Evolutionary conservation across 2,329 filamentous ascomycete species (phyloP).

Genomic region (Myriosclerotinia curreyana): DNA sequence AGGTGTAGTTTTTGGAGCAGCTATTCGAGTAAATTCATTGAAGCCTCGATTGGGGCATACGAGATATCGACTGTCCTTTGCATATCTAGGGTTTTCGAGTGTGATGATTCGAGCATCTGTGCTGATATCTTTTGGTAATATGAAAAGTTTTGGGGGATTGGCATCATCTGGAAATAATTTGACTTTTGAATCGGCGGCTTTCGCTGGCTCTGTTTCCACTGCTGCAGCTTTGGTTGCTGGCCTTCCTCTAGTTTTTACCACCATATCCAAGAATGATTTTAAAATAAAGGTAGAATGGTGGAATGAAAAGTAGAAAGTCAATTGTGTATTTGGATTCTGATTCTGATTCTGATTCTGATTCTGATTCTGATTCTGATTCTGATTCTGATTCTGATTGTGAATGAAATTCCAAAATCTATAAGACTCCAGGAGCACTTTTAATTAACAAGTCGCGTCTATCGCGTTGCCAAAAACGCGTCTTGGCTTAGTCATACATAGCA

Average conservation of each 20-base stretch:
- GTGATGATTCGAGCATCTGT: conserved; percentile 57
- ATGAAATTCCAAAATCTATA: not conserved
- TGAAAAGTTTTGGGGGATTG: conserved; percentile 55
- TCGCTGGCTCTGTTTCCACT: conserved; percentile 26
- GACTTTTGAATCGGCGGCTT: conserved; percentile 35
- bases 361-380: not conserved
- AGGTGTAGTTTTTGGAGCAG: conserved; percentile 51
- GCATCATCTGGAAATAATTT: conserved; percentile 37
- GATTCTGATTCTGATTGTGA: not conserved
- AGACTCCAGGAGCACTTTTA: not conserved
- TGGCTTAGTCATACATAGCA: conserved; percentile 5
- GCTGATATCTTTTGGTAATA: conserved; percentile 56
- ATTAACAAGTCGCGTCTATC: conserved; percentile 16
- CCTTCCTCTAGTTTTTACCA: conserved; percentile 36
- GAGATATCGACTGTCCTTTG: conserved; percentile 56
- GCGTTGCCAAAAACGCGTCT: not conserved
- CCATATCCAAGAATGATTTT: conserved; percentile 18
- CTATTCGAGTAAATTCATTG: conserved; percentile 62
- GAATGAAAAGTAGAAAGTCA: not conserved
- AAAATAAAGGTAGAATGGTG: not conserved
- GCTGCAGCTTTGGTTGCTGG: conserved; percentile 29
- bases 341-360: not conserved
- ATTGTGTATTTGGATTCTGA: not conserved
- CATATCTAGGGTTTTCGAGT: conserved; percentile 57
- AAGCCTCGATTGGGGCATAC: conserved; percentile 60